Evolutionary conservation across 352 stramenopile genomes (phyloP), one percentile per base, ranked within the genome.

Genomic region (Globisporangium nagaii): DNA sequence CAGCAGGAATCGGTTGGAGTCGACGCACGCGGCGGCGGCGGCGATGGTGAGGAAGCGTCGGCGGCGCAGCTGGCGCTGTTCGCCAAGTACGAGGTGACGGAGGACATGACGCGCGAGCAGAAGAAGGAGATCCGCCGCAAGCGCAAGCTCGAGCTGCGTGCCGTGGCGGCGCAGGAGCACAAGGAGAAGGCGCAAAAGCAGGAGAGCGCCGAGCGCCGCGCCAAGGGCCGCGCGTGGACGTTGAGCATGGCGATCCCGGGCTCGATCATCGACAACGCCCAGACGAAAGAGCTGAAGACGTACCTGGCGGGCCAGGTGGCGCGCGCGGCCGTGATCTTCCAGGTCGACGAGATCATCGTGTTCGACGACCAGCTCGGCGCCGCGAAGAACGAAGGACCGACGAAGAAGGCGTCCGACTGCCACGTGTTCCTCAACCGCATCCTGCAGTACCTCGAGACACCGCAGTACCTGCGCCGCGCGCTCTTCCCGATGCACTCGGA

Each of bases 311-410:
- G 96, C 24, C 93, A 98, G 70, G 97, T 99, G 51, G 96, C 96
- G 36, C 92, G 97, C 30, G 96, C 97, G 0, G 94, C 93, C 1
- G 91, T 94, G 22, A 97, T 99, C 60, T 99, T 98, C 76, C 86
- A 98, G 62, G 90, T 99, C 8, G 97, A 99, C 66, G 97, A 99
- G 77, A 93, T 99, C 62, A 75, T 99, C 13, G 94, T 99, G 5
- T 99, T 98, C 63, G 95, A 99, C 64, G 97, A 99, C 71, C 89
- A 96, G 59, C 72, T 98, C 24, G 87, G 84, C 20, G 66, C 63
- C 9, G 65, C 67, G 10, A 68, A 68, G 34, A 63, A 67, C 58
- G 75, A 81, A 25, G 78, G 71, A 0, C 68, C 63, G 7, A 71
- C 73, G 48, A 87, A 85, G 70, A 77, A 71, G 32, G 75, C 71